Evolutionary conservation across 176 grass and related monocot species (phyloP), one percentile per base, ranked within the genome.

Genomic region (Oryza brachyantha): DNA sequence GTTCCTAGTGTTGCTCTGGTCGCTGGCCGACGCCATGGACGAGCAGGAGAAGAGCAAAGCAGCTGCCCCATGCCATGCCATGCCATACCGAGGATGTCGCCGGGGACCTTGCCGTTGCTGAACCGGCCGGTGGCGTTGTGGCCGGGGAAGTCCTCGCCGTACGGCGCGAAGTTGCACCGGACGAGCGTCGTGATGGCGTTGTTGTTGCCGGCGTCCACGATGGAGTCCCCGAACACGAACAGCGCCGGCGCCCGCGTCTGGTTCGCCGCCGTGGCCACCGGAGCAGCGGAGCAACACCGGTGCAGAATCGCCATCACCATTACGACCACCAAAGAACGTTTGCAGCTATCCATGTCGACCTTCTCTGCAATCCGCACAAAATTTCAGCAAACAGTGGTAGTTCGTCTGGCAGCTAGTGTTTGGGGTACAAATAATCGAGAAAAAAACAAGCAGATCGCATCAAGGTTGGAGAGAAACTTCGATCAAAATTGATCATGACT

Each of bases 181-280:
- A 86, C 12, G 42, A 25, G 3, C 19, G 93, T 90, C 19, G 67
- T 32, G 67, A 96, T 70, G 7, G 9, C 90, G 81, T 96, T 96
- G 69, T 96, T 96, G 80, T 92, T 96, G 55, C 93, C 93, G 28
- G 93, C 32, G 76, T 96, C 93, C 64, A 92, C 93, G 61, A 86
- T 83, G 1, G 93, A 92, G 80, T 96, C 93, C 5, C 93, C 93
- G 67, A 92, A 92, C 64, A 86, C 61, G 27, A 90, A 61, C 34
- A 96, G 24, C n/a, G 90, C 90, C 27, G 93, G 93, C 7, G 79
- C 0, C 31, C 52, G 48, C 24, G 74, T 36, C 80, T 10, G 78
- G 37, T 46, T 84, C 40, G 40, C 14, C 25, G 60, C 0, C 0
- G 57, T 9, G 8, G 48, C 5, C 10, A 17, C 1, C 21, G 61